Evolutionary conservation across 2,329 filamentous ascomycete species (phyloP).

Genomic region (Xylariaceae sp.): DNA sequence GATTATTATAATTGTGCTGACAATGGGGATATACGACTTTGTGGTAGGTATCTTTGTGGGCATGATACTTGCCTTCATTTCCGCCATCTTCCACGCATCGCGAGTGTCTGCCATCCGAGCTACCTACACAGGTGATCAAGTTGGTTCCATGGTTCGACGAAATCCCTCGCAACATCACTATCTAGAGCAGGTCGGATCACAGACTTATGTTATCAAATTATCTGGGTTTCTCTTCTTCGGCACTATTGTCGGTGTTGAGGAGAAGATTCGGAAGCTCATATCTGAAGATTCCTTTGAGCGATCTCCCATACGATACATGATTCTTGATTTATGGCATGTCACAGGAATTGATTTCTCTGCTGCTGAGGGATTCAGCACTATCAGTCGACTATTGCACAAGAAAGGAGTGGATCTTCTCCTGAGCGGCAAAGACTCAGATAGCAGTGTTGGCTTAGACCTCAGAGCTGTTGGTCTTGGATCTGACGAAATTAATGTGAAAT

Average conservation of each 20-base stretch:
- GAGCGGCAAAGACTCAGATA: constrained; percentile 73
- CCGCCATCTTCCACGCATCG: constrained; percentile 87
- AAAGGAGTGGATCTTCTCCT: constrained; percentile 78
- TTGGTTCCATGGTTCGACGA: constrained; percentile 86
- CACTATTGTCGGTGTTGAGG: constrained; percentile 92
- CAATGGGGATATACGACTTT: constrained; percentile 97
- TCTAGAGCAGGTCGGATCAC: constrained; percentile 76
- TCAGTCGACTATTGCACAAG: constrained; percentile 76
- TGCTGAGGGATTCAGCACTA: constrained; percentile 88
- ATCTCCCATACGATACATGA: constrained; percentile 80
- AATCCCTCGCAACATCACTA: constrained; percentile 88
- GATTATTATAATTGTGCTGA: constrained; percentile 82
- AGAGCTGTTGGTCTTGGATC: constrained; percentile 78
- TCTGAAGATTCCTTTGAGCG: constrained; percentile 75
- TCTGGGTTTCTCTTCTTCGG: constrained; percentile 97
- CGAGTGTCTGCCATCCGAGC: constrained; percentile 83
- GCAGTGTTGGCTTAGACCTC: constrained; percentile 72
- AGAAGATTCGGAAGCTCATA: constrained; percentile 76
- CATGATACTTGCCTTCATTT: constrained; percentile 85
- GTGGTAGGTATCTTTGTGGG: constrained; percentile 90
- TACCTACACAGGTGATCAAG: constrained; percentile 84
- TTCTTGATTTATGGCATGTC: constrained; percentile 85
- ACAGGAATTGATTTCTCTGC: constrained; percentile 94
- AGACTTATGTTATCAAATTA: constrained; percentile 88
- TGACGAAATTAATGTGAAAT: constrained; percentile 67